Evolutionary conservation across 306 rosid species (phyloP).

Genomic region (Dalbergia cochinchinensis): DNA sequence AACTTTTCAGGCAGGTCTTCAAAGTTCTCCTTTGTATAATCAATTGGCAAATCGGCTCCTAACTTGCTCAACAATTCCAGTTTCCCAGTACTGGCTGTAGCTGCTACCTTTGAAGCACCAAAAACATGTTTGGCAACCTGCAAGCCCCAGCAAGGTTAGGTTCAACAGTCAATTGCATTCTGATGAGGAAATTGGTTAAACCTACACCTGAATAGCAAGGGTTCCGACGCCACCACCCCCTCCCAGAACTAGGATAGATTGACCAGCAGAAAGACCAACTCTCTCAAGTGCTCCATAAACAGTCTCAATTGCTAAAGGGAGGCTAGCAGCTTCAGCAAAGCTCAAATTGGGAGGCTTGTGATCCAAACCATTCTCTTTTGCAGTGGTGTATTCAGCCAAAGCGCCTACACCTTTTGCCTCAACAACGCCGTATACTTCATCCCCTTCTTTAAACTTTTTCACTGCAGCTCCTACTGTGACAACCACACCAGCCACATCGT

Average conservation of each 20-base stretch:
- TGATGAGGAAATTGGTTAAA: too few relatives aligned
- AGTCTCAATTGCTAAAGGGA: constrained; percentile 62
- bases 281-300: constrained; percentile 63
- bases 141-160: background rate
- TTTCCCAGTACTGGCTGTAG: background rate
- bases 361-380: background rate
- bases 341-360: constrained; percentile 55
- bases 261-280: constrained; percentile 47
- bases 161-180: too few relatives aligned
- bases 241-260: constrained; percentile 66
- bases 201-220: constrained; percentile 53
- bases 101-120: background rate
- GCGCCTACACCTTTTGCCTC: background rate
- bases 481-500: constrained; percentile 60
- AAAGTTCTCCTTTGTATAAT: constrained; percentile 72
- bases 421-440: background rate
- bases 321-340: constrained; percentile 65
- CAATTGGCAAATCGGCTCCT: constrained; percentile 80
- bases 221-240: constrained; percentile 76
- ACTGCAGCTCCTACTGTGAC: background rate
- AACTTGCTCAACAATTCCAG: constrained; percentile 26
- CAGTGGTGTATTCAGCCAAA: background rate
- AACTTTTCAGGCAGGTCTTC: constrained; percentile 80
- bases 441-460: background rate
- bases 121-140: background rate